phyloP scores from a whole-genome alignment of 1,284 basidiomycete genomes.

The Puccinia polysora region DNA sequence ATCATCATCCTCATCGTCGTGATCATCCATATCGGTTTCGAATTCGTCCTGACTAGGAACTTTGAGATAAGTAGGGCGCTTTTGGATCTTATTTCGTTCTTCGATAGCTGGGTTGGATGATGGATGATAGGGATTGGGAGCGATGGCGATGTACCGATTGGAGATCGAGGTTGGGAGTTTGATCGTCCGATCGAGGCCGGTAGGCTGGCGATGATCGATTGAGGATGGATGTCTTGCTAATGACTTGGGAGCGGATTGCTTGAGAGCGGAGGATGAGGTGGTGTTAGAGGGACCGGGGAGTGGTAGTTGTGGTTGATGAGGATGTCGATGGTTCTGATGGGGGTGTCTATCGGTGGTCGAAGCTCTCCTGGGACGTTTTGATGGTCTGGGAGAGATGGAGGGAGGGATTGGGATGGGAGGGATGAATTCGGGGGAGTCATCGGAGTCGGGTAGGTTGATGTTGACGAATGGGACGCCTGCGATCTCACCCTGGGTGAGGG shows the following conservation, averaged over 20 bases:
- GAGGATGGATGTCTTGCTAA: neutral
- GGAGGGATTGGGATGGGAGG: constrained; percentile 24
- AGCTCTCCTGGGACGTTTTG: no score
- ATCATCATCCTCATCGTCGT: neutral
- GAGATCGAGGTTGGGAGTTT: neutral
- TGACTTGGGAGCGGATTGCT: neutral
- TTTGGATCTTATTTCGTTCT: neutral
- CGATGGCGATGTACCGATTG: constrained; percentile 12
- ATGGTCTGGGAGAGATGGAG: neutral
- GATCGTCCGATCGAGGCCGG: neutral
- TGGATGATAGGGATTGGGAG: constrained; percentile 4
- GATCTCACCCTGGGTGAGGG: constrained; percentile 16
- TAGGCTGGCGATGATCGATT: no score
- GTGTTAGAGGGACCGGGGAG: neutral
- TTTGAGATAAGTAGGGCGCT: no score
- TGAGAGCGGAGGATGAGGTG: neutral
- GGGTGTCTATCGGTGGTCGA: no score
- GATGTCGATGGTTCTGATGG: neutral
- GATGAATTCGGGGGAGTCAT: constrained; percentile 42
- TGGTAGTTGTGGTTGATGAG: neutral
- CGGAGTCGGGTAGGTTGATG: constrained; percentile 37
- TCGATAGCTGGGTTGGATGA: neutral
- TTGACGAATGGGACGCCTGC: constrained; percentile 36
- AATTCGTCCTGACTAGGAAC: neutral
- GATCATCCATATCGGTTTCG: neutral